These are phyloP conservation scores for Candida sanyaensis DNA, from an alignment of 1,139 yeast species.

Conservation along the genomic window DNA sequence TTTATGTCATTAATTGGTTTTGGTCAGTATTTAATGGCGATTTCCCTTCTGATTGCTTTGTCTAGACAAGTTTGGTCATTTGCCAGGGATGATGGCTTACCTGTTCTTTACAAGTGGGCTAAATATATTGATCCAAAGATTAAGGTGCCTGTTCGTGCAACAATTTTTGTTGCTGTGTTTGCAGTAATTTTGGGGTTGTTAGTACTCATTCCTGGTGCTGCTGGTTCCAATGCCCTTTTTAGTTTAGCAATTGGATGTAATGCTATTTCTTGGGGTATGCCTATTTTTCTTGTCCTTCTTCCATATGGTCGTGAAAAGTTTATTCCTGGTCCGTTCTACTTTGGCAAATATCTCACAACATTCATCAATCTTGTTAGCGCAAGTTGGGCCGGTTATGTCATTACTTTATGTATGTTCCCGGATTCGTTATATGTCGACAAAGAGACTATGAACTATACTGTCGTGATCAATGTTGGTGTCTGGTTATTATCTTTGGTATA, in stretches of 20 bases:
- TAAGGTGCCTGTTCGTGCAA: slow-evolving; percentile 64
- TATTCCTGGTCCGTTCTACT: slow-evolving; percentile 63
- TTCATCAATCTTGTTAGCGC: slow-evolving; percentile 25
- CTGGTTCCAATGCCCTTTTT: slow-evolving; percentile 54
- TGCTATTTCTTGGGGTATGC: slow-evolving; percentile 42
- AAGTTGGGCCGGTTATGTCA: slow-evolving; percentile 30
- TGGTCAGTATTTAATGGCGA: slow-evolving; percentile 69
- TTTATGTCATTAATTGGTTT: slow-evolving; percentile 60
- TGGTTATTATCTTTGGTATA: slow-evolving; percentile 33
- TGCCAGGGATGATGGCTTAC: slow-evolving; percentile 45
- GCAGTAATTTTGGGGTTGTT: slow-evolving; percentile 56
- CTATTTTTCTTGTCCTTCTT: slow-evolving; percentile 28
- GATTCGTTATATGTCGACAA: slow-evolving; percentile 27
- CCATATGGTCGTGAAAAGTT: slow-evolving; percentile 48
- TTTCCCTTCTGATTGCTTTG: slow-evolving; percentile 34
- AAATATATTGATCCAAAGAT: slow-evolving; percentile 54
- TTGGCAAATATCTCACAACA: slow-evolving; percentile 52
- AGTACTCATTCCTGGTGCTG: slow-evolving; percentile 57
- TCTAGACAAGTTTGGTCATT: slow-evolving; percentile 44
- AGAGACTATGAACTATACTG: slow-evolving; percentile 38
- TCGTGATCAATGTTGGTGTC: slow-evolving; percentile 36
- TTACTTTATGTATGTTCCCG: slow-evolving; percentile 43
- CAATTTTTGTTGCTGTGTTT: slow-evolving; percentile 51
- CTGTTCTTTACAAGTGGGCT: slow-evolving; percentile 42
- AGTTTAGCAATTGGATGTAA: slow-evolving; percentile 52